phyloP scores from a whole-genome alignment of 2,329 filamentous ascomycete genomes.

The Aspergillus carbonarius region DNA sequence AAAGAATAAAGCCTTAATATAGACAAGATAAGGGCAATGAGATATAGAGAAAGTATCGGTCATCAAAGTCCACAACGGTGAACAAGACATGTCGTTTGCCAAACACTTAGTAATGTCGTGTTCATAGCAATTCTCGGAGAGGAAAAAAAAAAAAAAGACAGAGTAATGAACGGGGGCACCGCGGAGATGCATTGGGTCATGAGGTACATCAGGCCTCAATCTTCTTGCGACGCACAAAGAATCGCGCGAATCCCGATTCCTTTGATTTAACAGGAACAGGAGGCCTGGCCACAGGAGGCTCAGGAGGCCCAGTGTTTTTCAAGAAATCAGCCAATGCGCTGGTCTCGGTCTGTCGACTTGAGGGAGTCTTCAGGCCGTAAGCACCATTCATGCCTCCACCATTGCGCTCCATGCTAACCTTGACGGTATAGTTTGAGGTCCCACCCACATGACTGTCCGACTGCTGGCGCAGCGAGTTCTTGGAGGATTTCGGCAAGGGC shows the following conservation, averaged over 20 bases:
- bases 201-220: conserved; percentile 23
- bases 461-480: conserved; percentile 35
- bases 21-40: conserved; percentile 11
- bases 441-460: conserved; percentile 27
- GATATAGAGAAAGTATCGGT: conserved; percentile 10
- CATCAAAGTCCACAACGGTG: conserved; percentile 15
- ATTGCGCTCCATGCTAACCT: conserved; percentile 39
- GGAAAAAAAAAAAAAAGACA: not conserved
- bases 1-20: not conserved
- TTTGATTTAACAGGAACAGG: conserved; percentile 21
- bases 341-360: conserved; percentile 47
- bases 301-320: conserved; percentile 65
- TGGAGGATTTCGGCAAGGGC: conserved; percentile 32
- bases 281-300: conserved; percentile 25
- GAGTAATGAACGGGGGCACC: conserved; percentile 11
- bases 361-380: conserved; percentile 22
- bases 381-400: conserved; percentile 12
- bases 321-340: conserved; percentile 73
- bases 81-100: conserved; percentile 5
- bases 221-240: conserved; percentile 37
- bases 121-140: conserved; percentile 8
- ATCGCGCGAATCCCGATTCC: conserved; percentile 29
- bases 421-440: conserved; percentile 37
- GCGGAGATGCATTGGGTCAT: not conserved
- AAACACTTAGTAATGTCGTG: conserved; percentile 10